Percentiles rank a stretch among this genome's conserved stretches.
These are phyloP conservation scores for Suhomyces emberorum DNA, from an alignment of 805 yeast genomes.

Conservation along the genomic window DNA sequence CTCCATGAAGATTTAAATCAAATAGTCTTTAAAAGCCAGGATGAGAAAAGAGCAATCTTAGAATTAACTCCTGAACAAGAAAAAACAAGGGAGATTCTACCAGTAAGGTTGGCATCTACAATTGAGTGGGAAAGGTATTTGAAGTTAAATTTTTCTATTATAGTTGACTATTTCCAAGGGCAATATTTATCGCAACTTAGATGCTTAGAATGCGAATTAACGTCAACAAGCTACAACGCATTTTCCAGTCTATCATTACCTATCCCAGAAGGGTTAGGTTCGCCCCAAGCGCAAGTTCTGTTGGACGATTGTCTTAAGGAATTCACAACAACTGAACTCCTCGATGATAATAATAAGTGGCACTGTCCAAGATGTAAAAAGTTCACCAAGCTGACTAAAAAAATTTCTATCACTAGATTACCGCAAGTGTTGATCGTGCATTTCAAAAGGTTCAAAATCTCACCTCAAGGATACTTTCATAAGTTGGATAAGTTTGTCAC, in stretches of 20 bases:
- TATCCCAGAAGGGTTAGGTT: conserved; percentile 50
- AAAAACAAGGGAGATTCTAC: conserved; percentile 62
- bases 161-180: conserved; percentile 84
- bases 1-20: conserved; percentile 84
- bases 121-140: conserved; percentile 91
- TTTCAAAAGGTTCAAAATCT: conserved; percentile 69
- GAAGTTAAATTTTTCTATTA: conserved; percentile 70
- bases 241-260: conserved; percentile 80
- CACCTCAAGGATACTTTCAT: conserved; percentile 43
- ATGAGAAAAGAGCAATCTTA: conserved; percentile 39
- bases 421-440: conserved; percentile 82
- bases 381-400: conserved; percentile 63
- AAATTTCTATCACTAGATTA: conserved; percentile 67
- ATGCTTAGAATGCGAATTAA: conserved; percentile 67
- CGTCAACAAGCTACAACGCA: conserved; percentile 84
- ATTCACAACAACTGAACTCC: conserved; percentile 69
- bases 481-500: conserved; percentile 64
- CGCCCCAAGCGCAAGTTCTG: conserved; percentile 19
- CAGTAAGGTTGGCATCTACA: conserved; percentile 77
- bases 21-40: conserved; percentile 32
- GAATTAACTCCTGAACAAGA: conserved; percentile 63
- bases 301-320: conserved; percentile 70
- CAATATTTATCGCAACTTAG: conserved; percentile 77
- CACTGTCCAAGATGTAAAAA: conserved; percentile 70
- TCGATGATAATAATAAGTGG: conserved; percentile 84